A percentile compares a stretch with the other conserved stretches of the same genome.
These are phyloP conservation scores for Tylopilus balloui DNA, from an alignment of 768 basidiomycete genomes.

Conservation along the genomic window DNA sequence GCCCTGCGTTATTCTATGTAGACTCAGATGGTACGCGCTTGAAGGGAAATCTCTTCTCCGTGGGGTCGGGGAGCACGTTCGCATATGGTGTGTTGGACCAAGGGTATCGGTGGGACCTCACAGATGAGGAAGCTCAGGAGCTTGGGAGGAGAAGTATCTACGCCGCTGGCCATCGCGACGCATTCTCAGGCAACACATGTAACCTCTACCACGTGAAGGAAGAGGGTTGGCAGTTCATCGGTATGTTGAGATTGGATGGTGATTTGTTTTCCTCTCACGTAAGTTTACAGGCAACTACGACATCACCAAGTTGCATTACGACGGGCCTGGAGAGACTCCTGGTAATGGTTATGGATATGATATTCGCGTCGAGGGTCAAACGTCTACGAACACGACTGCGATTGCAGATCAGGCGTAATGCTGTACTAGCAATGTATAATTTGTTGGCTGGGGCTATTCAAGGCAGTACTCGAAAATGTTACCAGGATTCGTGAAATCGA, in stretches of 20 bases:
- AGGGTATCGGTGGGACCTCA: constrained; percentile 89
- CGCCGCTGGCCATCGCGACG: constrained; percentile 95
- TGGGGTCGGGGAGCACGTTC: constrained; percentile 96
- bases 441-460: too few relatives aligned
- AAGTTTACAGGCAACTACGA: constrained; percentile 78
- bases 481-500: neutral
- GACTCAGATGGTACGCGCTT: constrained; percentile 95
- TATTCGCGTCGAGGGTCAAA: constrained; percentile 56
- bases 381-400: constrained; percentile 47
- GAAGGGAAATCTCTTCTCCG: constrained; percentile 97
- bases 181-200: constrained; percentile 92
- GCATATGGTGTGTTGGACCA: constrained; percentile 99
- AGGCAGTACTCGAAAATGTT: neutral
- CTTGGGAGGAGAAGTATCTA: constrained; percentile 91
- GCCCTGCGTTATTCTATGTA: constrained; percentile 93
- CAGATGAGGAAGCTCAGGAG: constrained; percentile 91
- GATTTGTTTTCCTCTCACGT: constrained; percentile 9
- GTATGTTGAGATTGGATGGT: constrained; percentile 41
- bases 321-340: constrained; percentile 68
- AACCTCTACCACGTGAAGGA: constrained; percentile 96
- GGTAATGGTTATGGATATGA: constrained; percentile 84
- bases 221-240: constrained; percentile 94
- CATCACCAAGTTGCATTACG: constrained; percentile 85
- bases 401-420: constrained; percentile 29
- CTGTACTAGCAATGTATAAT: constrained; percentile 23